phyloP scores from a whole-genome alignment of 108 stramenopile species.

The Schizochytrium sp. region DNA sequence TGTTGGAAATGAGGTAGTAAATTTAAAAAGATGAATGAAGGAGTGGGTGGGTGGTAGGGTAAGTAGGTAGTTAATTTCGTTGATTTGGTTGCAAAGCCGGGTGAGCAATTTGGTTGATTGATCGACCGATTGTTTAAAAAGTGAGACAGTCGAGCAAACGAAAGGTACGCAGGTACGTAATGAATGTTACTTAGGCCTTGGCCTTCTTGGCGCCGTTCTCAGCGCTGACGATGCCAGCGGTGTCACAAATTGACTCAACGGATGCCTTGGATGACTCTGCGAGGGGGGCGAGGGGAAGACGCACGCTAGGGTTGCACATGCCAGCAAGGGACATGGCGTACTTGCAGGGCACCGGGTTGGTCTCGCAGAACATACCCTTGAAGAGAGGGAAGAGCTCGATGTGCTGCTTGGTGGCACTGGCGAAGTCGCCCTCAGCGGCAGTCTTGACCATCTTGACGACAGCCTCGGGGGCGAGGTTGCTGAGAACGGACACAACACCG shows the following conservation, averaged over 20 bases:
- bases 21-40: too few species aligned
- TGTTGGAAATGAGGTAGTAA: too few species aligned
- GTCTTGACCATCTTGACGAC: conserved; percentile 59
- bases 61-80: too few species aligned
- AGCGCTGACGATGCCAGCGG: conserved; percentile 10
- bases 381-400: conserved; percentile 43
- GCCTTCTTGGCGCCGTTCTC: conserved; percentile 33
- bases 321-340: conserved; percentile 40
- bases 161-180: neutral
- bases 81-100: too few species aligned
- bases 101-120: too few species aligned
- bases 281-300: conserved; percentile 36
- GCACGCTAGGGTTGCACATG: conserved; percentile 11
- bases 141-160: neutral
- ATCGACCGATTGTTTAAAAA: too few species aligned
- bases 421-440: conserved; percentile 60
- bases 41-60: too few species aligned
- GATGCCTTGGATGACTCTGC: neutral
- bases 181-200: conserved; percentile 9
- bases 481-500: conserved; percentile 54
- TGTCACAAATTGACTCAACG: conserved; percentile 11
- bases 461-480: conserved; percentile 34
- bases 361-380: conserved; percentile 61
- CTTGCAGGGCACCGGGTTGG: conserved; percentile 65
- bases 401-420: conserved; percentile 30